Conservation (phyloP, 768 basidiomycete genomes). For the Solioccasus polychromus region DNA sequence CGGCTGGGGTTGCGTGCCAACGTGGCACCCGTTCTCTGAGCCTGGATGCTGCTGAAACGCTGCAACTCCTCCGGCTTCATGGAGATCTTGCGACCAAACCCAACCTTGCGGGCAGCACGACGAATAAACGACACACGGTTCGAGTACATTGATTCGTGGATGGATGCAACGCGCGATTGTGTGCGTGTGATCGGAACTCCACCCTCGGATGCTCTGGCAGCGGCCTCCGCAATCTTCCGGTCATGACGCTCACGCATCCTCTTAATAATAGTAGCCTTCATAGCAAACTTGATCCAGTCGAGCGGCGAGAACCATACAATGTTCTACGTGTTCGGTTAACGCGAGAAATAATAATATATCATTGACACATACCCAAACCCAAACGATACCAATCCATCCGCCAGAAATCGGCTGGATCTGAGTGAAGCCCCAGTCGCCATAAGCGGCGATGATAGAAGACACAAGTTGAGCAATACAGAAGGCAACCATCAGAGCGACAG, state of each 20-base stretch:
- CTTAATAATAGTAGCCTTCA: constrained; percentile 93
- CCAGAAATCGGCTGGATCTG: constrained; percentile 76
- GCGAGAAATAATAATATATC: not conserved
- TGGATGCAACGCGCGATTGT: constrained; percentile 82
- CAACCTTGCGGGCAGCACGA: constrained; percentile 83
- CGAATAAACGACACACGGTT: constrained; percentile 94
- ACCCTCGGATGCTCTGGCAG: constrained; percentile 32
- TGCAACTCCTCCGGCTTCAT: constrained; percentile 85
- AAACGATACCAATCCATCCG: constrained; percentile 96
- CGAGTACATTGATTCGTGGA: constrained; percentile 91
- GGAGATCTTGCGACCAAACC: constrained; percentile 76
- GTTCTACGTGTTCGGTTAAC: constrained; percentile 51
- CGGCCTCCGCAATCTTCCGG: constrained; percentile 39
- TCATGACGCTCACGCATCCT: constrained; percentile 66
- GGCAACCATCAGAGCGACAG: constrained; percentile 81
- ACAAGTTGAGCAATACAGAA: constrained; percentile 94
- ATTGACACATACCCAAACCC: constrained; percentile 78
- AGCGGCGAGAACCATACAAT: constrained; percentile 95
- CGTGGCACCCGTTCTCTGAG: constrained; percentile 69
- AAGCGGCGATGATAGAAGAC: constrained; percentile 93
- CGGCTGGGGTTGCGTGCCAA: constrained; percentile 76
- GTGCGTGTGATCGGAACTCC: constrained; percentile 79
- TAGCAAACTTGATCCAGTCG: constrained; percentile 93
- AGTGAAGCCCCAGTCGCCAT: constrained; percentile 94
- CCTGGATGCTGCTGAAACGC: constrained; percentile 85